Conservation (phyloP, 495 filamentous ascomycete genomes). For the Lophiostoma macrostomum region DNA sequence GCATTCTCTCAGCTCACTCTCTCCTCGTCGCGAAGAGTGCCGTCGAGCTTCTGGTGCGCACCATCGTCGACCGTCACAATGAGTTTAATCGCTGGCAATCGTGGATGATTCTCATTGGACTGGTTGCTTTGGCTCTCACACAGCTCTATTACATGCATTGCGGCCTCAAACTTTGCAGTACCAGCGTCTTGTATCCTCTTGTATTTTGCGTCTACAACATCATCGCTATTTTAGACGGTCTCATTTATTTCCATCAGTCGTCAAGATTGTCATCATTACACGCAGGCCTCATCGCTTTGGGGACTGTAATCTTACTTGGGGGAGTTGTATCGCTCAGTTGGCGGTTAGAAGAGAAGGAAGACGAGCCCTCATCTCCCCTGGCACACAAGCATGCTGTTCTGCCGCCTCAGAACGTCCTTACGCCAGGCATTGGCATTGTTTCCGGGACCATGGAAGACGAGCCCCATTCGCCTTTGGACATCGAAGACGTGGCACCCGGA, state of each 20-base stretch:
- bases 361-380: conserved; percentile 26
- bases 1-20: conserved; percentile 89
- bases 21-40: conserved; percentile 94
- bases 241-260: conserved; percentile 94
- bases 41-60: conserved; percentile 93
- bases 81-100: conserved; percentile 98
- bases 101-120: conserved; percentile 84
- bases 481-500: conserved; percentile 42
- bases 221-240: conserved; percentile 92
- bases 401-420: conserved; percentile 58
- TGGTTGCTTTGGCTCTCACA: conserved; percentile 77
- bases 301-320: conserved; percentile 77
- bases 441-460: conserved; percentile 41
- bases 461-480: conserved; percentile 49
- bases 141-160: conserved; percentile 95
- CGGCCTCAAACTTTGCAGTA: conserved; percentile 90
- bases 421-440: conserved; percentile 68
- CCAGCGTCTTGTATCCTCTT: conserved; percentile 93
- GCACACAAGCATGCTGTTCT: conserved; percentile 42
- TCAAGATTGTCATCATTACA: conserved; percentile 70
- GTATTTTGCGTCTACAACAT: conserved; percentile 99
- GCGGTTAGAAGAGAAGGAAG: conserved; percentile 73
- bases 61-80: conserved; percentile 80
- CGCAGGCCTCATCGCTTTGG: conserved; percentile 80
- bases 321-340: conserved; percentile 93